Evolutionary conservation across 148 eudicot genomes (phyloP).

Genomic region (Fagopyrum homotropicum): DNA sequence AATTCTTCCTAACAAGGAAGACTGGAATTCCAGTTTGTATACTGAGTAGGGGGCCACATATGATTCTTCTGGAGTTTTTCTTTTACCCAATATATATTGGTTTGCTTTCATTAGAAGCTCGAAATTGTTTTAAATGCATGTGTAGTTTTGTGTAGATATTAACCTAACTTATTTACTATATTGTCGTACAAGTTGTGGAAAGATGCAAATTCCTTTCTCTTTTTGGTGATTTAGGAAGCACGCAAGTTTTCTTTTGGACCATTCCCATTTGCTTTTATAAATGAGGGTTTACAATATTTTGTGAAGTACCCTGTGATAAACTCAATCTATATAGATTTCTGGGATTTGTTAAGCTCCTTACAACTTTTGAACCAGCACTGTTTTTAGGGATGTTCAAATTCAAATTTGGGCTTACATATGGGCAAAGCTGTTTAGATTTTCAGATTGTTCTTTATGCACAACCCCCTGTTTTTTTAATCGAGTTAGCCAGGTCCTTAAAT

Average conservation of each 20-base stretch:
- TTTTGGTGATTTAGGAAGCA: slow-evolving; percentile 9
- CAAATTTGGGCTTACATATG: background rate
- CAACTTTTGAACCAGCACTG: background rate
- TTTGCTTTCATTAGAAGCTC: slow-evolving; percentile 5
- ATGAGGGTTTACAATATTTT: background rate
- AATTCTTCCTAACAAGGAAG: slow-evolving; percentile 6
- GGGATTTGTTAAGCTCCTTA: background rate
- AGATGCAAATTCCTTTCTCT: slow-evolving; percentile 1
- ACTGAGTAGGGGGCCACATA: slow-evolving; percentile 1
- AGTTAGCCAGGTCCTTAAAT: background rate
- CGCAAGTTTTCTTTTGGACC: slow-evolving; percentile 5
- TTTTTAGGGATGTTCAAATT: background rate
- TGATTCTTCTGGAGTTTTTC: background rate
- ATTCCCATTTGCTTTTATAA: background rate
- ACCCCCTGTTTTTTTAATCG: background rate
- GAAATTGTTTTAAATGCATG: slow-evolving; percentile 11
- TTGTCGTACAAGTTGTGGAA: background rate
- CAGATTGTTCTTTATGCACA: too few relatives aligned
- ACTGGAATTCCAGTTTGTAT: slow-evolving; percentile 4
- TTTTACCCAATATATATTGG: background rate
- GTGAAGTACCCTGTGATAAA: background rate
- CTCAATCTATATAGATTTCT: background rate
- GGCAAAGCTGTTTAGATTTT: background rate
- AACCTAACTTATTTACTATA: slow-evolving; percentile 2
- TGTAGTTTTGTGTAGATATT: slow-evolving; percentile 4